phyloP scores from a whole-genome alignment of 2,329 filamentous ascomycete genomes.

The Colletotrichum endophyticum region DNA sequence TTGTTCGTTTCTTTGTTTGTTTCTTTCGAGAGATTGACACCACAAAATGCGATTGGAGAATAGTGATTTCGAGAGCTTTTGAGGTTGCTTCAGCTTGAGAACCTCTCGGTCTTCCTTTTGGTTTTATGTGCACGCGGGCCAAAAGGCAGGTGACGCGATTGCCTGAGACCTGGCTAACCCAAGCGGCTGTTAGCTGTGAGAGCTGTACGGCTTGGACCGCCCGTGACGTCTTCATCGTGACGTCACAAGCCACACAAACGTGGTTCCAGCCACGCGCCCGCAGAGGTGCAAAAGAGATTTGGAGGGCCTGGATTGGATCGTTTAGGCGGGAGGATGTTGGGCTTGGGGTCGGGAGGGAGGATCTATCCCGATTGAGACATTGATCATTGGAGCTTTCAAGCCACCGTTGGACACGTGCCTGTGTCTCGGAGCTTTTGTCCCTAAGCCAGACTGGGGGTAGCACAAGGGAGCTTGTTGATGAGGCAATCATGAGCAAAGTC shows the following conservation, averaged over 20 bases:
- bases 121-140: slow-evolving; percentile 2
- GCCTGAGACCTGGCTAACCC: background rate
- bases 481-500: background rate
- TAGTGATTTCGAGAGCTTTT: background rate
- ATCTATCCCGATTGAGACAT: background rate
- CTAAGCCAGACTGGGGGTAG: background rate
- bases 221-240: slow-evolving; percentile 20
- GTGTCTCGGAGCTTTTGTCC: background rate
- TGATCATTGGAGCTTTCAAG: background rate
- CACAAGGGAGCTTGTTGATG: background rate
- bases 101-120: background rate
- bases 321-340: background rate
- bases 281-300: background rate
- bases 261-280: slow-evolving; percentile 7
- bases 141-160: slow-evolving; percentile 10
- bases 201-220: background rate
- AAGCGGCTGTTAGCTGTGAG: background rate
- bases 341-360: background rate
- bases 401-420: background rate
- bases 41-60: background rate
- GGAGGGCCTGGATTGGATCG: background rate
- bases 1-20: background rate
- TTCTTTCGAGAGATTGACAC: background rate
- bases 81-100: background rate
- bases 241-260: slow-evolving; percentile 21